Conservation (phyloP, 2,329 filamentous ascomycete genomes). For the Aspergillus fijiensis region DNA sequence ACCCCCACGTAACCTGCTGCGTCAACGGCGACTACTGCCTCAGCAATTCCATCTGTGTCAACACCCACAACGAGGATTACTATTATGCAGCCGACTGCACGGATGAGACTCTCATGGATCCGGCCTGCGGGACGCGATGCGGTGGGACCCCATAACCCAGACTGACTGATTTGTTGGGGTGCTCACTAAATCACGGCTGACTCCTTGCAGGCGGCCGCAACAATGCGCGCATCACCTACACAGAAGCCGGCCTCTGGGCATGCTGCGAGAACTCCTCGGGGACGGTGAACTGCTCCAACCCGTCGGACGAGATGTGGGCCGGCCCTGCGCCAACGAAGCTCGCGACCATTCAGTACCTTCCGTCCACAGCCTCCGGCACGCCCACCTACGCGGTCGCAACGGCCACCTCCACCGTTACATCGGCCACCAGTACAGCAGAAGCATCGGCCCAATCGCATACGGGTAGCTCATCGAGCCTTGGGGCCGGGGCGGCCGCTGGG, state of each 20-base stretch:
- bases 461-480: not conserved
- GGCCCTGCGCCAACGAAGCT: slow-evolving; percentile 8
- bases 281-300: slow-evolving; percentile 6
- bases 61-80: not conserved
- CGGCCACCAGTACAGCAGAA: not conserved
- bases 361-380: not conserved
- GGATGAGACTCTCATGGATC: slow-evolving; percentile 6
- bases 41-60: slow-evolving; percentile 12
- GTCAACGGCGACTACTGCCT: slow-evolving; percentile 15
- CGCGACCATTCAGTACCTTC: slow-evolving; percentile 11
- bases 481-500: slow-evolving; percentile 6
- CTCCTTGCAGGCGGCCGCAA: not conserved
- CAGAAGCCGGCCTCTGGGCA: slow-evolving; percentile 2
- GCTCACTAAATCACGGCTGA: not conserved
- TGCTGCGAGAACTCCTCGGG: slow-evolving; percentile 4
- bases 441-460: not conserved
- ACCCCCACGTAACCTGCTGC: slow-evolving; percentile 16
- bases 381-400: slow-evolving; percentile 4
- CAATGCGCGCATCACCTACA: not conserved
- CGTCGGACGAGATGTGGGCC: slow-evolving; percentile 6
- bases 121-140: slow-evolving; percentile 12
- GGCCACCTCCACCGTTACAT: too few species aligned
- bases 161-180: too few species aligned
- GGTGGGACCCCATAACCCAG: slow-evolving; percentile 1
- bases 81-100: slow-evolving; percentile 17